Conservation (phyloP, 495 filamentous ascomycete species). For the Aspergillus conjunctus region DNA sequence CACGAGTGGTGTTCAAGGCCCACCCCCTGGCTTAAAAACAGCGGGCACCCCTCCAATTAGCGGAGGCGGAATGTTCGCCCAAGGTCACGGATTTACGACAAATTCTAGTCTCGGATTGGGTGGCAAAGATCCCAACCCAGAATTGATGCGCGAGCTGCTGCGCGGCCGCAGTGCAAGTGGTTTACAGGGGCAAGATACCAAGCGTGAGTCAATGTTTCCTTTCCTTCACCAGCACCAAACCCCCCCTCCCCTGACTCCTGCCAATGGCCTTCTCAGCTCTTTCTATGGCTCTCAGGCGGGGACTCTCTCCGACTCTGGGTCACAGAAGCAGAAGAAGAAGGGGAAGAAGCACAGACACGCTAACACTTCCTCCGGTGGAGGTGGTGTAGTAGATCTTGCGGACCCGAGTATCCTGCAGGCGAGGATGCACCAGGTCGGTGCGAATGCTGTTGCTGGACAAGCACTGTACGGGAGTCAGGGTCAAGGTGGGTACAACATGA, state of each 20-base stretch:
- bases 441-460: constrained; percentile 68
- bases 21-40: constrained; percentile 93
- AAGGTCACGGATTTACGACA: constrained; percentile 73
- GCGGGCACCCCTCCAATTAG: constrained; percentile 86
- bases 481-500: constrained; percentile 98
- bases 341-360: constrained; percentile 99
- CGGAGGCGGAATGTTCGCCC: constrained; percentile 74
- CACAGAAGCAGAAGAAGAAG: constrained; percentile 98
- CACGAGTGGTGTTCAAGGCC: constrained; percentile 73
- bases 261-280: constrained; percentile 82
- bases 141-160: constrained; percentile 79
- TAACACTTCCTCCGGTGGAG: constrained; percentile 99
- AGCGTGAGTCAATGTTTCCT: constrained; percentile 94
- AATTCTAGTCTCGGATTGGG: constrained; percentile 70
- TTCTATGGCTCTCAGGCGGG: constrained; percentile 86
- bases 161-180: constrained; percentile 60
- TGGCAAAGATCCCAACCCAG: constrained; percentile 69
- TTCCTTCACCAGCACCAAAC: constrained; percentile 82
- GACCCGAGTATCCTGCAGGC: constrained; percentile 99
- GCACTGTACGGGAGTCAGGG: constrained; percentile 86
- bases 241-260: constrained; percentile 85
- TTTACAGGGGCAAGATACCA: constrained; percentile 73
- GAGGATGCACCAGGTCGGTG: constrained; percentile 88
- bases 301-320: constrained; percentile 79
- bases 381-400: constrained; percentile 98